These are phyloP conservation scores for Myrica gale DNA, from an alignment of 306 rosid species.

Conservation along the genomic window DNA sequence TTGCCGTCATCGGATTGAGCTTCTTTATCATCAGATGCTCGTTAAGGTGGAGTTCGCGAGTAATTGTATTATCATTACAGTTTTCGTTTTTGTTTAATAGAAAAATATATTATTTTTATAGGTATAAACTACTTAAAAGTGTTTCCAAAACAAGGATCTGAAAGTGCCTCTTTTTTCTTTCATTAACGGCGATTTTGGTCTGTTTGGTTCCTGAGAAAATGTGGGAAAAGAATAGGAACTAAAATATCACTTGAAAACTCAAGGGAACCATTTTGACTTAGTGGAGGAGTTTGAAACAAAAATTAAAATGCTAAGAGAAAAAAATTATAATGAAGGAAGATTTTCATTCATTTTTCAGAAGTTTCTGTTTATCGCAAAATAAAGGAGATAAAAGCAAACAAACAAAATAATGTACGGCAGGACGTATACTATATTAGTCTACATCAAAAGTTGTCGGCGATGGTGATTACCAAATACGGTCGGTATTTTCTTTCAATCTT, in stretches of 20 bases:
- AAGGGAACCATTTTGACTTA: neutral
- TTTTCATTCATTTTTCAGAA: neutral
- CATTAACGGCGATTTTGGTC: neutral
- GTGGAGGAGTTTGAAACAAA: neutral
- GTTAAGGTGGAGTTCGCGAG: conserved; percentile 12
- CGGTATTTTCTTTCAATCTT: neutral
- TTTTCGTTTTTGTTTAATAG: neutral
- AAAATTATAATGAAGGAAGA: neutral
- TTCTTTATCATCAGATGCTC: conserved; percentile 24
- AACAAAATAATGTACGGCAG: neutral
- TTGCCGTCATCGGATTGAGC: conserved; percentile 26
- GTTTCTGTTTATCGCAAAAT: too few species aligned
- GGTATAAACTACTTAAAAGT: conserved; percentile 5
- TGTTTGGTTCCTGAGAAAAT: conserved; percentile 16
- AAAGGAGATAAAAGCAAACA: neutral
- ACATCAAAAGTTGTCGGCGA: conserved; percentile 29
- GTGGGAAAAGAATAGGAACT: conserved; percentile 3
- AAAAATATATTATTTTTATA: conserved; percentile 31
- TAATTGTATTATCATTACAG: conserved; percentile 32
- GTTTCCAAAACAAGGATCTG: conserved; percentile 1
- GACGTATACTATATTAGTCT: neutral
- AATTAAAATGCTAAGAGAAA: neutral
- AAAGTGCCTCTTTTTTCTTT: neutral
- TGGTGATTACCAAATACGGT: neutral
- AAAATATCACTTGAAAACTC: conserved; percentile 18